Evolutionary conservation across 2,329 filamentous ascomycete species (phyloP), one percentile per base, ranked within the genome.

Genomic region (Calcarisporium arbuscula): DNA sequence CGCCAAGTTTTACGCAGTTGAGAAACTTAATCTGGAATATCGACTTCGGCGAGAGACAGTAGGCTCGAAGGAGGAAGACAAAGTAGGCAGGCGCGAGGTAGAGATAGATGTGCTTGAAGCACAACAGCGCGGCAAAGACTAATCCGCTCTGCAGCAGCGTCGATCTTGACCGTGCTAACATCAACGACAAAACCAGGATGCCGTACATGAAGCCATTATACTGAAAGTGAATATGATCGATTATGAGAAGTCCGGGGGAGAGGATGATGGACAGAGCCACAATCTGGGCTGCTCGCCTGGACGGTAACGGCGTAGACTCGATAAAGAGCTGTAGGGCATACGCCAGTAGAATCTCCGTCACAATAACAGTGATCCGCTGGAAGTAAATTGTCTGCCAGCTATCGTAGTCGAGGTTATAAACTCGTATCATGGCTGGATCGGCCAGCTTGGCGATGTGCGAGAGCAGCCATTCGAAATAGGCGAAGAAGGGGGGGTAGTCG

Each of bases 201-300:
- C 92, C 92, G 57, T 96, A 98, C 62, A 98, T 78, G 62, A 89
- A 88, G 26, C 92, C 90, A 65, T 98, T 98, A 67, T 98, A 98
- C 67, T 98, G 92, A 60, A 98, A 98, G 60, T 95, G 89, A 45
- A 95, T 90, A 58, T 98, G 92, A 54, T 98, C 92, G 58, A 98
- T 96, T 56, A 98, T 94, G 40, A 98, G 70, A 22, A 98, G 75
- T 3, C 90, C 92, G 0, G 92, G 92, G 1, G 89, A 96, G 10
- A 96, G 75, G 4, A 96, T 67, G 39, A 98, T 80, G 1, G 90
- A 95, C 36, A 96, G 70, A 17, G 89, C 88, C 30, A 84, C 85
- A 17, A 85, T 86, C 53, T 95, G 88, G 9, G 88, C 83, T 30
- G 85, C 79, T 28, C 78, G 79, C 53, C 80, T 88, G n/a, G 76